These are phyloP conservation scores for Scenedesmus sp. DNA, from an alignment of 163 green algal species.

Conservation along the genomic window DNA sequence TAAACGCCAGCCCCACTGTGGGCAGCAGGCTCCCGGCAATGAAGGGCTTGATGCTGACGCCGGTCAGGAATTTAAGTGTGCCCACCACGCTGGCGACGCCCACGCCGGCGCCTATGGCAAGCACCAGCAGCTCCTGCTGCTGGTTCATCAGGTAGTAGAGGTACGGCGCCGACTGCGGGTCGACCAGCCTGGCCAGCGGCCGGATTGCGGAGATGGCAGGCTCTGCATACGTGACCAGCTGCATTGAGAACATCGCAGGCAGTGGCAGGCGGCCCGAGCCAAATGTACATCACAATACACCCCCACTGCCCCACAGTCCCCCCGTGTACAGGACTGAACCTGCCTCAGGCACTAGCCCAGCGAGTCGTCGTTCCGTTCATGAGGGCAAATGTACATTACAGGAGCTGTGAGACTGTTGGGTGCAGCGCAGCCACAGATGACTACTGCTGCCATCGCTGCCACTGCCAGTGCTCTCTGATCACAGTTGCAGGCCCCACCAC, in stretches of 20 bases:
- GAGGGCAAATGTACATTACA: too few relatives aligned
- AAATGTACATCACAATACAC: too few relatives aligned
- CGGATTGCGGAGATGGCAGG: constrained; percentile 45
- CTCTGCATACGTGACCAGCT: constrained; percentile 69
- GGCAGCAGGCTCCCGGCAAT: constrained; percentile 60
- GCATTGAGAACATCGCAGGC: background rate
- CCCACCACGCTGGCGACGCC: constrained; percentile 65
- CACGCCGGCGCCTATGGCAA: constrained; percentile 68
- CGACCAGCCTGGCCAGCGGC: constrained; percentile 63
- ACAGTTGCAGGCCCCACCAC: too few relatives aligned
- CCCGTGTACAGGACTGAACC: too few relatives aligned
- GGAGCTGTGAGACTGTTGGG: too few relatives aligned
- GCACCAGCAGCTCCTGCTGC: constrained; percentile 67
- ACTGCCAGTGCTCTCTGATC: too few relatives aligned
- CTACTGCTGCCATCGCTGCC: too few relatives aligned
- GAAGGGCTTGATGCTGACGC: constrained; percentile 62
- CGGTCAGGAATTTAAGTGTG: constrained; percentile 59
- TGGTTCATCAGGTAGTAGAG: constrained; percentile 73
- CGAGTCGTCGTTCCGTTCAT: too few relatives aligned
- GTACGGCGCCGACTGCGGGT: constrained; percentile 63
- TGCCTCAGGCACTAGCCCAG: too few relatives aligned
- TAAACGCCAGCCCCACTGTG: constrained; percentile 67
- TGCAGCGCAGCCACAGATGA: too few relatives aligned
- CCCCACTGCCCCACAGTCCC: too few relatives aligned
- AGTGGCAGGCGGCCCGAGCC: background rate